Evolutionary conservation across 1,284 basidiomycete genomes (phyloP).

Genomic region (Irpex lacteus): DNA sequence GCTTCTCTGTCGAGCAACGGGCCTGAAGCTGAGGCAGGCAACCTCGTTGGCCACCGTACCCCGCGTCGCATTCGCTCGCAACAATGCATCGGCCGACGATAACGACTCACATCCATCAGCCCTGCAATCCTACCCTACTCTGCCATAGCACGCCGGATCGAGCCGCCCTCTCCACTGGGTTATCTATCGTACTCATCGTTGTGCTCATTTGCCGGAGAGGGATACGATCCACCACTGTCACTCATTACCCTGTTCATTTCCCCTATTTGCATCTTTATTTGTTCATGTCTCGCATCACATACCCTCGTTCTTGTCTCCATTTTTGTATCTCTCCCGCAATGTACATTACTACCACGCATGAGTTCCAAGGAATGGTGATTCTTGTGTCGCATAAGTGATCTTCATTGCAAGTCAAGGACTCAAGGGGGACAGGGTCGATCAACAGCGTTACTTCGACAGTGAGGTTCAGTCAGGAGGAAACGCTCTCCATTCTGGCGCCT

Average conservation of each 20-base stretch:
- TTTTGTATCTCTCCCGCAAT: constrained; percentile 4
- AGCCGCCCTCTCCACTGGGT: neutral
- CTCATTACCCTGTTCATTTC: neutral
- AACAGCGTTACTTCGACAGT: neutral
- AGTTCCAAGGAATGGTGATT: neutral
- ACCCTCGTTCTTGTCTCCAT: neutral
- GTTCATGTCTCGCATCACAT: neutral
- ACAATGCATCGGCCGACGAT: neutral
- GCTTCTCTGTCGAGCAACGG: neutral
- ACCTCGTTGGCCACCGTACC: neutral
- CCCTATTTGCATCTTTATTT: neutral
- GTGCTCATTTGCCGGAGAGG: neutral
- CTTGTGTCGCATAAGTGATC: neutral
- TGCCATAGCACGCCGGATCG: neutral
- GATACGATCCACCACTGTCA: neutral
- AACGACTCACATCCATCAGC: neutral
- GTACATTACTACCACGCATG: constrained; percentile 7
- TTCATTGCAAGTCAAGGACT: neutral
- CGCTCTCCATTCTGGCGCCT: neutral
- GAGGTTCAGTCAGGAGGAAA: neutral
- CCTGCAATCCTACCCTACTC: neutral
- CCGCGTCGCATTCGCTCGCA: neutral
- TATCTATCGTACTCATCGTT: neutral
- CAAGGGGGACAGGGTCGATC: neutral
- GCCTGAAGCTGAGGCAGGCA: neutral